These are phyloP conservation scores for Sodiomyces alkalinus DNA, from an alignment of 2,329 filamentous ascomycete genomes.

Conservation along the genomic window DNA sequence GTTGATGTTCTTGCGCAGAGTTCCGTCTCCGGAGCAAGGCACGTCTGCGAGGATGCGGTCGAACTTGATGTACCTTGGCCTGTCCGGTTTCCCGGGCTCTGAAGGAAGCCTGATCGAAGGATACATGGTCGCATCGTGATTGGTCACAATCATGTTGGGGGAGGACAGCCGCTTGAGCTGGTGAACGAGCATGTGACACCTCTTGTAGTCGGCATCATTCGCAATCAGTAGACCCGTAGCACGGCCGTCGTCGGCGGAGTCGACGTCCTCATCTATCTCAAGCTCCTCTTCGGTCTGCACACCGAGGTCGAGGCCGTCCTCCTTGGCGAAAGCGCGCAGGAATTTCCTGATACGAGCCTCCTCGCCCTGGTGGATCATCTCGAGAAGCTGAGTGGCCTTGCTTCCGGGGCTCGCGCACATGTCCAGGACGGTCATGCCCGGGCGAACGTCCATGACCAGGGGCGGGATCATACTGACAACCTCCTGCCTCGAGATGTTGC, in stretches of 20 bases:
- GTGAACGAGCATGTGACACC: conserved; percentile 92
- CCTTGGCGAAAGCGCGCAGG: conserved; percentile 45
- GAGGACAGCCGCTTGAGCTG: conserved; percentile 96
- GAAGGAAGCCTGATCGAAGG: conserved; percentile 76
- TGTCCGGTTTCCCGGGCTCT: conserved; percentile 33
- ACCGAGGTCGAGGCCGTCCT: conserved; percentile 39
- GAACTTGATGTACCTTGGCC: conserved; percentile 71
- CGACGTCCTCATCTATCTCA: conserved; percentile 38
- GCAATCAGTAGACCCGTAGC: conserved; percentile 86
- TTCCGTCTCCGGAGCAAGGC: conserved; percentile 92
- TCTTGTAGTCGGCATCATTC: conserved; percentile 94
- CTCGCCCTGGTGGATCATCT: conserved; percentile 86
- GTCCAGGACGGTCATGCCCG: conserved; percentile 86
- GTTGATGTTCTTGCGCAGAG: conserved; percentile 79
- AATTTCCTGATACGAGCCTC: conserved; percentile 69
- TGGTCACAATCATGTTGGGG: conserved; percentile 90
- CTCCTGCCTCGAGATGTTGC: conserved; percentile 95
- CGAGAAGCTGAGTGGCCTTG: conserved; percentile 89
- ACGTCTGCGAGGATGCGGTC: conserved; percentile 94
- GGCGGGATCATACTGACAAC: conserved; percentile 98
- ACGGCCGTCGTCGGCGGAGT: conserved; percentile 62
- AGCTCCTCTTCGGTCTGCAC: conserved; percentile 30
- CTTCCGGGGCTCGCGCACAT: conserved; percentile 94
- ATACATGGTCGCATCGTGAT: conserved; percentile 93
- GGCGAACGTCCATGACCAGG: conserved; percentile 76